phyloP scores from a whole-genome alignment of 2,329 filamentous ascomycete species.

The Monosporascus sp. region DNA sequence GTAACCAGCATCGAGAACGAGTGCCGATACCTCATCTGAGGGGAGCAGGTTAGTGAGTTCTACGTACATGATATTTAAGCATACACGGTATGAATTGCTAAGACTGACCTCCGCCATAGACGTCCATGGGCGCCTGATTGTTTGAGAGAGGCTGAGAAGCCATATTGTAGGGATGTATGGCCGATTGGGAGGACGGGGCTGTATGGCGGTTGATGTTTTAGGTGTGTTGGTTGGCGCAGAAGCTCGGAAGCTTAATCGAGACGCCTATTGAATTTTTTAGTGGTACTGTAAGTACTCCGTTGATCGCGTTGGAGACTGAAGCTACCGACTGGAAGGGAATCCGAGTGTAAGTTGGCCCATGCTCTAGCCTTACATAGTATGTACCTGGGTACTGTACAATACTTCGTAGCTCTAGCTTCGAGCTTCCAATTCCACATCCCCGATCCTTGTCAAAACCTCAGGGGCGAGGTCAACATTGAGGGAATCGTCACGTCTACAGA shows the following conservation, averaged over 20 bases:
- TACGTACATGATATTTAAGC: too few relatives aligned
- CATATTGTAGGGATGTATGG: constrained; percentile 11
- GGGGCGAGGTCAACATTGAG: too few relatives aligned
- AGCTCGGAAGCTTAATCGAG: neutral
- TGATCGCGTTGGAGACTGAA: constrained; percentile 10
- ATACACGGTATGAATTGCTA: too few relatives aligned
- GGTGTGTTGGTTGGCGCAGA: constrained; percentile 1
- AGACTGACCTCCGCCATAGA: constrained; percentile 25
- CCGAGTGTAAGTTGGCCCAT: too few relatives aligned
- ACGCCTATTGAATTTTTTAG: neutral
- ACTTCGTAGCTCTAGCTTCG: neutral
- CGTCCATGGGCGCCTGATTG: constrained; percentile 23
- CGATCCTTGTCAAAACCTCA: too few relatives aligned
- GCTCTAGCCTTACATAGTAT: too few relatives aligned
- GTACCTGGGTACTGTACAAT: neutral
- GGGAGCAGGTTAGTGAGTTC: constrained; percentile 8
- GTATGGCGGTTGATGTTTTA: constrained; percentile 1
- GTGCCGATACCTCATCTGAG: constrained; percentile 90
- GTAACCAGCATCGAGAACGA: constrained; percentile 93
- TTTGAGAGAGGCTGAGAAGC: constrained; percentile 23
- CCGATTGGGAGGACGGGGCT: neutral
- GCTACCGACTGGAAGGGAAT: neutral
- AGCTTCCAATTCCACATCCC: too few relatives aligned
- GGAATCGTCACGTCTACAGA: too few relatives aligned
- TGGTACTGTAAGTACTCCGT: neutral